A percentile compares a stretch with the other conserved stretches of the same genome.
Conservation (phyloP, 768 basidiomycete genomes). For the Cantharellus anzutake region DNA sequence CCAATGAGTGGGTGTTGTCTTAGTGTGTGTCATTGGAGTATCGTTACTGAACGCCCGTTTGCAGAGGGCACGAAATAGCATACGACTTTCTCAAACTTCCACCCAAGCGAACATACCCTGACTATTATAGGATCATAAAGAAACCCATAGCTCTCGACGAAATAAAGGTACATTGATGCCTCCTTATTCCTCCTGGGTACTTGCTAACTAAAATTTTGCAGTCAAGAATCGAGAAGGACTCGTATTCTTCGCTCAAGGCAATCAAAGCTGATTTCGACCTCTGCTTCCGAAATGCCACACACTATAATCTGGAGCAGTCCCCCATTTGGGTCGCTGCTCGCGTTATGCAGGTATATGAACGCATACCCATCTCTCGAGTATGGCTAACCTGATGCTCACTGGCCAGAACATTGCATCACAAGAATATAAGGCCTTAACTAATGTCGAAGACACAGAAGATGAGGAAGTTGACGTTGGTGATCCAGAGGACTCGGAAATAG, state of each 20-base stretch:
- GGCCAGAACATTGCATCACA: slow-evolving; percentile 28
- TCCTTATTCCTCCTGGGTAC: neutral
- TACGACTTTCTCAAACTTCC: slow-evolving; percentile 13
- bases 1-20: slow-evolving; percentile 54
- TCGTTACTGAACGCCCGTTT: neutral
- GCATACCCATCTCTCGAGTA: neutral
- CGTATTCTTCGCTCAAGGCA: slow-evolving; percentile 42
- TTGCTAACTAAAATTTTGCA: neutral
- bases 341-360: slow-evolving; percentile 41
- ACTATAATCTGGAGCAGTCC: slow-evolving; percentile 67
- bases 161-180: slow-evolving; percentile 34
- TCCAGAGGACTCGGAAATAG: slow-evolving; percentile 17
- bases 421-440: slow-evolving; percentile 29
- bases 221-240: slow-evolving; percentile 40
- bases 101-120: slow-evolving; percentile 21
- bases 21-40: neutral
- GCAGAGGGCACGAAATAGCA: slow-evolving; percentile 6
- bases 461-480: slow-evolving; percentile 9
- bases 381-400: neutral
- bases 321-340: slow-evolving; percentile 70
- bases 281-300: slow-evolving; percentile 64
- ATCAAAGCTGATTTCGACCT: slow-evolving; percentile 56
- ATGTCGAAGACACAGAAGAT: slow-evolving; percentile 21
- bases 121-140: slow-evolving; percentile 69
- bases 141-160: slow-evolving; percentile 76